Base-by-base conservation (phyloP, 2,329 filamentous ascomycete species). In the Zasmidium citrigriseum region DNA sequence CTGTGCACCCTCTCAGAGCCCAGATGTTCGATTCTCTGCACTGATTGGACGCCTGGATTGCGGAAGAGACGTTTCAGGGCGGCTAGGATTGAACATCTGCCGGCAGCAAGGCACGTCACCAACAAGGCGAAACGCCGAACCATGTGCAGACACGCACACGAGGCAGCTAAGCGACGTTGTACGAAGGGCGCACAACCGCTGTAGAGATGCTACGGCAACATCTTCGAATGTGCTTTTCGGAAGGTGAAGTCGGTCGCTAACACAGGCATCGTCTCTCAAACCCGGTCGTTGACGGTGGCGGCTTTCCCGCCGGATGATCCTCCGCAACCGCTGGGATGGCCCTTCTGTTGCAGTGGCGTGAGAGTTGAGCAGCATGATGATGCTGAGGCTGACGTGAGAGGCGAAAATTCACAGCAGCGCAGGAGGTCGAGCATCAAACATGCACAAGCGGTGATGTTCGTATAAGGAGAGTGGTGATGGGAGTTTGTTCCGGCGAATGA, bases 101-200 rank as follows among this genome's bases (percentile, higher is more conserved):
- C 48, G 48, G 14, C 48, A 27, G 48, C 48, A 34, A 51, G 27
- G 48, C 34, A 34, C 48, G 27, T 51, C 25, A 34, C 27, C 21
- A 27, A 38, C 52, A 46, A 24, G 45, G 52, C 41, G 48, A 56
- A 18, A 56, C 54, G 46, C 34, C 27, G 46, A 44, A 49, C 47
- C 46, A 54, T 54, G 46, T 50, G 56, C 51, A 23, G 21, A 44
- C 51, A 54, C 46, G 51, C 45, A 54, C 52, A 46, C 46, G 46
- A 38, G 21, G 34, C 23, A 7, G 20, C 25, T 49, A 20, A 54
- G 52, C 46, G 18, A 38, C 10, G 55, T 58, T 11, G 44, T 34
- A 52, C 50, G 20, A 3, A 23, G 18, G 47, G 46, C 52, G 34
- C 25, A 59, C 57, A 59, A 55, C 41, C 47, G 52, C 50, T 45